Evolutionary conservation across 2,329 filamentous ascomycete genomes (phyloP), one percentile per base, ranked within the genome.

Genomic region (Diaporthe velutina): DNA sequence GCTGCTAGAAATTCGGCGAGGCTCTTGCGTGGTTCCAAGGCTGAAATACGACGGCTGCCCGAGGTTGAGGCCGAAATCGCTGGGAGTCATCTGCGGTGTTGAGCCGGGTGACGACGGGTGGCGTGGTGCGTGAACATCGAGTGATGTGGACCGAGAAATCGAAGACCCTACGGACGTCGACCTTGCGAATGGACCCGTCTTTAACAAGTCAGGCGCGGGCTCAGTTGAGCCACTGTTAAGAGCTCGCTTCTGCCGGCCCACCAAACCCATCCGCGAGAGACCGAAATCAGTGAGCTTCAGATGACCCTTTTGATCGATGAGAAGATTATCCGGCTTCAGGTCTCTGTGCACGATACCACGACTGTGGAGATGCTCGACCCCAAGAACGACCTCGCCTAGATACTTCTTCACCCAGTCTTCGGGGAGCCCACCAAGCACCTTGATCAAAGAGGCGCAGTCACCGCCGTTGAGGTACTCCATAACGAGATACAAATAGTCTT

Each of bases 391-490:
- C 85, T 99, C 97, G 4, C 95, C 97, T 52, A 98, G 89, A 81
- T 99, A 99, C 82, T 98, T 98, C 86, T 97, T 97, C 4, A 95
- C 95, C 97, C 97, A 99, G 78, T 98, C 96, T 85, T 99, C 97
- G 0, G 96, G 94, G 30, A 99, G 88, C 3, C 95, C 95, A 40
- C 96, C 96, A 1, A 99, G 89, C 35, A 98, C 92, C 82, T 98
- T 99, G 85, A 98, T 97, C 71, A 99, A 88, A 8, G 97, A 98
- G 66, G 97, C 97, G 82, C 96, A 99, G 81, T 99, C 97, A 60
- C 97, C 97, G 48, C 97, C 97, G 79, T 98, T 99, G 74, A 99
- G 89, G 84, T 99, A 99, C 82, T 99, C 97, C 97, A 99, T 99
- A 33, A 99, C 97, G 75, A 99, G 89, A 82, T 98, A 99, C 33